phyloP scores from a whole-genome alignment of 345 rosid species.

The Salix exigua region DNA sequence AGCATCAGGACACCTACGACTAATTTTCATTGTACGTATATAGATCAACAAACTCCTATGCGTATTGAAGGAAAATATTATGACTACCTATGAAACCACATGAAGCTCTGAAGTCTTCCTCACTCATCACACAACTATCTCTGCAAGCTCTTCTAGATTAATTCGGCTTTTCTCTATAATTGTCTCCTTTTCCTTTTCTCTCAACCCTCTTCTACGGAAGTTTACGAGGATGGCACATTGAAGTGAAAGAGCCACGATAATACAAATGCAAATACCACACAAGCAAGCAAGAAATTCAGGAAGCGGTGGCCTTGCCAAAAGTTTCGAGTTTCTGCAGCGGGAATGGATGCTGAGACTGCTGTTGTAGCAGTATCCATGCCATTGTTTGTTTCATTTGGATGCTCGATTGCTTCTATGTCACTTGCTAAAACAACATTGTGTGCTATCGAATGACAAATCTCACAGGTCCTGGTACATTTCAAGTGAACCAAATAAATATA shows the following conservation, averaged over 20 bases:
- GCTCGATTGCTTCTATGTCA: constrained; percentile 40
- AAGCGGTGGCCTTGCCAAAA: constrained; percentile 84
- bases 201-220: background rate
- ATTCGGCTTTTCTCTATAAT: background rate
- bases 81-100: background rate
- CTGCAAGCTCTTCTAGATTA: background rate
- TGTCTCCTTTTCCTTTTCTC: constrained; percentile 3
- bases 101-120: background rate
- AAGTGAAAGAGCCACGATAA: constrained; percentile 83
- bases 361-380: constrained; percentile 1
- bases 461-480: constrained; percentile 58
- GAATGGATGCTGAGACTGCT: constrained; percentile 20
- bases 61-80: background rate
- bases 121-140: background rate
- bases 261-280: constrained; percentile 71
- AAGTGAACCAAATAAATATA: constrained; percentile 3
- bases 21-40: background rate
- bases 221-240: constrained; percentile 48
- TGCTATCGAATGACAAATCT: constrained; percentile 79
- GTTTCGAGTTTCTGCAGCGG: constrained; percentile 52
- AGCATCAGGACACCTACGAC: background rate
- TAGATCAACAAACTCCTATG: background rate
- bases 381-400: constrained; percentile 33
- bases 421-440: constrained; percentile 54
- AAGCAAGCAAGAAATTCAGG: constrained; percentile 67